These are phyloP conservation scores for Irpex sp. DNA, from an alignment of 1,284 basidiomycete genomes.

Conservation along the genomic window DNA sequence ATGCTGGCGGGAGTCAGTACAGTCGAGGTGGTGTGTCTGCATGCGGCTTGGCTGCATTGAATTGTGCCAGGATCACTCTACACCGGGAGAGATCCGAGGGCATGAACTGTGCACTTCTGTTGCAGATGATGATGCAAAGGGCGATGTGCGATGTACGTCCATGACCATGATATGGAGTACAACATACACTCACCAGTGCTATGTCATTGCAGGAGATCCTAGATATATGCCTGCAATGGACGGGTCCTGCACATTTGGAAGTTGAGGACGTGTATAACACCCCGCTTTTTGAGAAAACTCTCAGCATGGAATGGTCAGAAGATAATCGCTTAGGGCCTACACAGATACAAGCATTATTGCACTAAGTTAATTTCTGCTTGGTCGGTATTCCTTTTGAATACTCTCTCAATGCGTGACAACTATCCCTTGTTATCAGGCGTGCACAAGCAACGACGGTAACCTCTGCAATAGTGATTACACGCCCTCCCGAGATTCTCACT, in stretches of 20 bases:
- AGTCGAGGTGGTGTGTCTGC: constrained; percentile 6
- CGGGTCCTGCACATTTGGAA: constrained; percentile 50
- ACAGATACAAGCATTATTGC: constrained; percentile 41
- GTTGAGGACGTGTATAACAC: constrained; percentile 40
- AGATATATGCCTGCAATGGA: constrained; percentile 35
- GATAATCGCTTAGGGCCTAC: constrained; percentile 36
- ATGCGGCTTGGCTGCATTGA: constrained; percentile 54
- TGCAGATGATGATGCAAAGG: constrained; percentile 31
- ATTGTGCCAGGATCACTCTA: constrained; percentile 52
- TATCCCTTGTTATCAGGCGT: constrained; percentile 6
- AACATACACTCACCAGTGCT: no score
- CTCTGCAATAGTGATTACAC: constrained; percentile 56
- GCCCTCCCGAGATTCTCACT: constrained; percentile 64
- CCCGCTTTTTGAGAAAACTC: constrained; percentile 33
- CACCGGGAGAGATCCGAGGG: constrained; percentile 29
- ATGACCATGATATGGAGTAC: no score
- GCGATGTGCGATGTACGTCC: no score
- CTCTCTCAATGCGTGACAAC: not conserved
- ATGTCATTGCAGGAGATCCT: constrained; percentile 18
- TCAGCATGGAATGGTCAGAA: constrained; percentile 35
- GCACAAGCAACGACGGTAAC: constrained; percentile 33
- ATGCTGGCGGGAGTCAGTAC: constrained; percentile 19
- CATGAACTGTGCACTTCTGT: constrained; percentile 22
- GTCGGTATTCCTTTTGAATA: not conserved
- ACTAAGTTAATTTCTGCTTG: constrained; percentile 32